Conservation (phyloP, 139 green algal genomes). For the Yamagishiella unicocca region DNA sequence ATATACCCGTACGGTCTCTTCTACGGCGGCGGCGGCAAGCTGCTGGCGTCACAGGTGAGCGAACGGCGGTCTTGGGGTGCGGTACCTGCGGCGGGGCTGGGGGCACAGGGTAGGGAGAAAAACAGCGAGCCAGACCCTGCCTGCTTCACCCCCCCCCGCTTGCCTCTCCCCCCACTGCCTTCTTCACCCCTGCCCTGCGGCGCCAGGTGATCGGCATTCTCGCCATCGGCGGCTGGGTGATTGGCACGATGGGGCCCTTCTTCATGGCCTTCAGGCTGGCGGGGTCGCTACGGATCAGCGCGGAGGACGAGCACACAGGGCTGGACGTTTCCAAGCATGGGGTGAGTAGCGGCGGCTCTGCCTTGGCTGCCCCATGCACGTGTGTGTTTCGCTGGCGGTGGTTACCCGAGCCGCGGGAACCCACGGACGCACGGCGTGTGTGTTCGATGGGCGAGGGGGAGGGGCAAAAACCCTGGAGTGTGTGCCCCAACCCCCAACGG, state of each 20-base stretch:
- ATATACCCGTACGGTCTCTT: conserved; percentile 68
- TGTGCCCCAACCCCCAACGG: not conserved
- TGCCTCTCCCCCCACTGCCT: too few relatives aligned
- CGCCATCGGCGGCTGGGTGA: conserved; percentile 69
- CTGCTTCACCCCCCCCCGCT: not conserved
- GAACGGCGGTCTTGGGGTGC: too few relatives aligned
- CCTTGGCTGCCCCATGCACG: too few relatives aligned
- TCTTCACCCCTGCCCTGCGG: not conserved
- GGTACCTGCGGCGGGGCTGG: too few relatives aligned
- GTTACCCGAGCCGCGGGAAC: not conserved
- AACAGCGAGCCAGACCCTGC: too few relatives aligned
- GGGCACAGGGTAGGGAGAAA: too few relatives aligned
- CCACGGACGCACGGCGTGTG: not conserved
- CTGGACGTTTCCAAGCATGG: conserved; percentile 81
- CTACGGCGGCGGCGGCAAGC: conserved; percentile 67
- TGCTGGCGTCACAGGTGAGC: conserved; percentile 68
- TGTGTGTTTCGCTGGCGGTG: not conserved
- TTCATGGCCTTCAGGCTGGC: conserved; percentile 80
- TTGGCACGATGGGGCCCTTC: conserved; percentile 58
- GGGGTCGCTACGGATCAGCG: conserved; percentile 68
- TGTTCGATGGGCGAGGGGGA: not conserved
- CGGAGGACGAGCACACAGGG: conserved; percentile 76
- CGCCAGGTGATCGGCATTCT: conserved; percentile 73
- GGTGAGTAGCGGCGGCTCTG: too few relatives aligned
- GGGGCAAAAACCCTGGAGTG: not conserved